Percentiles rank a stretch among this genome's conserved stretches.
Evolutionary conservation across 768 basidiomycete species (phyloP).

Genomic region (Termitomyces sp.): DNA sequence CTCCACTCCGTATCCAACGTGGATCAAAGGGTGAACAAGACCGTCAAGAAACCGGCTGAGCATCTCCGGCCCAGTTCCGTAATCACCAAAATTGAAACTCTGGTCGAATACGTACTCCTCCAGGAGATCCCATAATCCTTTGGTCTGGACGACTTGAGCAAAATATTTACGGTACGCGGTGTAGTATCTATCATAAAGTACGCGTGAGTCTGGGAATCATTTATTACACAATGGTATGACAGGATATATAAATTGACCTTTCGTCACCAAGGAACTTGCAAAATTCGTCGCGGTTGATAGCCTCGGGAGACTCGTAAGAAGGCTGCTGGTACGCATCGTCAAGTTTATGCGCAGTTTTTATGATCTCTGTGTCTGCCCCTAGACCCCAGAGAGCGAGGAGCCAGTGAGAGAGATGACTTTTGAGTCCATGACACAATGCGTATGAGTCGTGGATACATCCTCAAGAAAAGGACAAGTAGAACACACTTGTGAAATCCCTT

Average conservation of each 20-base stretch:
- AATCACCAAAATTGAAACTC: conserved; percentile 37
- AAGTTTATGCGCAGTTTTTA: conserved; percentile 30
- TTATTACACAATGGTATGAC: neutral
- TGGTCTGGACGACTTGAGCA: conserved; percentile 30
- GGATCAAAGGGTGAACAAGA: conserved; percentile 58
- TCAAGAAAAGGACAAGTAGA: conserved; percentile 4
- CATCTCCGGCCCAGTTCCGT: conserved; percentile 41
- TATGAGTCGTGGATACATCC: conserved; percentile 19
- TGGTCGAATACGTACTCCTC: conserved; percentile 59
- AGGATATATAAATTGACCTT: conserved; percentile 30
- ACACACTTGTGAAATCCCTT: conserved; percentile 30
- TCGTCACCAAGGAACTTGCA: conserved; percentile 51
- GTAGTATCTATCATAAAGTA: conserved; percentile 44
- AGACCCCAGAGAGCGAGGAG: conserved; percentile 54
- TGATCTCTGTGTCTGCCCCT: conserved; percentile 39
- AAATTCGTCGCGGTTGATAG: conserved; percentile 43
- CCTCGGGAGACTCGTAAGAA: conserved; percentile 35
- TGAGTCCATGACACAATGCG: neutral
- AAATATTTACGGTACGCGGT: conserved; percentile 56
- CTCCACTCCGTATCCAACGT: conserved; percentile 53
- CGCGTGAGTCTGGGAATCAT: neutral
- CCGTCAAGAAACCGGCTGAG: conserved; percentile 41
- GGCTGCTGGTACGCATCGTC: conserved; percentile 31
- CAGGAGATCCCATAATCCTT: conserved; percentile 39
- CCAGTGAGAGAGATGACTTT: conserved; percentile 51